Evolutionary conservation across 1,284 basidiomycete species (phyloP), one percentile per base, ranked within the genome.

Genomic region (Trametes polyzona): DNA sequence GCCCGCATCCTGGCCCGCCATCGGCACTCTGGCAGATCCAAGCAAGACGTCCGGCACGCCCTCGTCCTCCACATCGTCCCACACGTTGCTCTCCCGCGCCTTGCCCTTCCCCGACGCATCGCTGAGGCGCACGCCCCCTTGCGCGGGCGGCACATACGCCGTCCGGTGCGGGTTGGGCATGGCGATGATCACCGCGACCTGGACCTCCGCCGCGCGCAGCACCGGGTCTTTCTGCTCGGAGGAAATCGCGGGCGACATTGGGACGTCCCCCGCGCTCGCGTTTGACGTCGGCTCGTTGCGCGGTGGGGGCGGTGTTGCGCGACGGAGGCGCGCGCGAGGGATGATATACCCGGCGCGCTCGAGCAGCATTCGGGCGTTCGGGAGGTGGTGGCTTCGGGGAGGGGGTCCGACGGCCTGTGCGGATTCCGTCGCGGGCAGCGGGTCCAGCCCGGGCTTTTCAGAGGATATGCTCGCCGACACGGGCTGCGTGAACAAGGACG

Each of bases 111-210:
- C 35, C 21, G 19, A 12, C 23, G 29, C 14, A 24, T 36, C 39
- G 46, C 39, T 29, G 23, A 42, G 40, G 11, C 27, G 40, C 46
- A 42, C 26, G n/a, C 52, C 26, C 40, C 35, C 32, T 30, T 39
- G 44, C 46, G 57, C 30, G 44, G 42, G 35, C 51, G 51, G 46
- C 44, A 64, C 55, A 50, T 52, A 59, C 56, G 63, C 52, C 14
- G 66, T 59, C 14, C 67, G 66, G 27, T 69, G 70, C 12, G 69
- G 74, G 27, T 78, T 75, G 2, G 87, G 87, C 86, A 89, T 87
- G 30, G 81, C 76, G 54, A 89, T 76, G 52, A 89, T 74, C 6
- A 88, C 79, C 23, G 82, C 77, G 11, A 88, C 75, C 65, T 84
- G 82, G 17, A 80, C 60, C 43, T 68, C 67, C 21, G 55, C 48